phyloP scores from a whole-genome alignment of 2,329 filamentous ascomycete genomes.

The Teratosphaeria zuluensis region DNA sequence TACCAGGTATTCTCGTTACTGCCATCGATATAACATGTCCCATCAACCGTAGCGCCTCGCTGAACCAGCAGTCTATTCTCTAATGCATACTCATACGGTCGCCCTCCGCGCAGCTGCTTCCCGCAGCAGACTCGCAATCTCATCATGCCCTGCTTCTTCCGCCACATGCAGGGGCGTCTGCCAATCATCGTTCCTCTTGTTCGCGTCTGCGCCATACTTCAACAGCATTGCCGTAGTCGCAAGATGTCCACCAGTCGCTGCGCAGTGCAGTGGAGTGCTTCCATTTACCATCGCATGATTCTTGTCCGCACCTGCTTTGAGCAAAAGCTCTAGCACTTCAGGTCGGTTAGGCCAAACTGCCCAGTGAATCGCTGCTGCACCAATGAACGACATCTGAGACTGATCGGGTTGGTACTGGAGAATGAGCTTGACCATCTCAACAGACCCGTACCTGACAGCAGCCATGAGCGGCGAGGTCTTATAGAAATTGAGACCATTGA shows the following conservation, averaged over 20 bases:
- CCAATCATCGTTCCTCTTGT: slow-evolving; percentile 15
- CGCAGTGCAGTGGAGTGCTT: slow-evolving; percentile 22
- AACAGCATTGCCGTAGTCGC: slow-evolving; percentile 18
- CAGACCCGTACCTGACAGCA: slow-evolving; percentile 21
- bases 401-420: slow-evolving; percentile 19
- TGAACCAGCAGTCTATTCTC: not conserved
- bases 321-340: slow-evolving; percentile 16
- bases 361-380: slow-evolving; percentile 22
- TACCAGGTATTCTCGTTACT: not conserved
- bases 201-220: slow-evolving; percentile 17
- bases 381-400: slow-evolving; percentile 19
- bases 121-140: slow-evolving; percentile 10
- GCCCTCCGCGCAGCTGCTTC: slow-evolving; percentile 1
- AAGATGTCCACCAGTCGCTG: slow-evolving; percentile 14
- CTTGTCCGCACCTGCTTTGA: slow-evolving; percentile 19
- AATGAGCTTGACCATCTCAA: slow-evolving; percentile 16
- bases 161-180: slow-evolving; percentile 20
- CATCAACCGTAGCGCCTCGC: slow-evolving; percentile 1
- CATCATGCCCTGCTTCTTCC: slow-evolving; percentile 7
- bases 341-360: slow-evolving; percentile 18
- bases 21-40: not conserved
- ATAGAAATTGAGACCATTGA: slow-evolving; percentile 21
- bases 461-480: slow-evolving; percentile 25
- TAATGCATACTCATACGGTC: not conserved
- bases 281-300: slow-evolving; percentile 20